Base-by-base conservation (phyloP, 2,329 filamentous ascomycete genomes). In the Fusarium sp. region DNA sequence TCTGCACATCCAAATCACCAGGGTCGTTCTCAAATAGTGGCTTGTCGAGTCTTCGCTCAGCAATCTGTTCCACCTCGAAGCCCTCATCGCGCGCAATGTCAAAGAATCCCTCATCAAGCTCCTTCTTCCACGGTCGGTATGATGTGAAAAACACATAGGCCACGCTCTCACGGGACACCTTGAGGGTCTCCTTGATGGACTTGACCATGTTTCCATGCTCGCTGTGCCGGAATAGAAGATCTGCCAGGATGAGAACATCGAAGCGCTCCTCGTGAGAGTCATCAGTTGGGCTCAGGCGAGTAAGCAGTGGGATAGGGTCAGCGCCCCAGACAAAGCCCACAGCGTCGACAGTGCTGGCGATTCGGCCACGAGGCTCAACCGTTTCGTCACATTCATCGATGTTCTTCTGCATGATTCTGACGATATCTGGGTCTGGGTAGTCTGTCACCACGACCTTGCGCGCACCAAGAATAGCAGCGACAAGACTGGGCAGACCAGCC, bases 101-200 rank as follows among this genome's bases (percentile, higher is more conserved):
- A 79, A 98, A 98, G 84, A 98, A 98, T 8, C 88, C 89, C 79
- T 97, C 85, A 78, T 97, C 96, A 81, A 94, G 93, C 70, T 94
- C 88, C 76, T 93, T 86, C 78, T 98, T 85, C 95, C 95, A 98
- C 4, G 95, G 95, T 70, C 96, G 87, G 82, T 98, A 97, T 25
- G 94, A 95, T 0, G 95, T 97, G 84, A 98, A 98, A 81, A 98
- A 97, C 12, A 98, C 94, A 76, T 95, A 88, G 5, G 94, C 94
- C 60, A 86, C 87, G 54, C 91, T 89, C 4, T 84, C 84, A 7
- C 80, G 76, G 7, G 83, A 81, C 69, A 83, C 85, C 74, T 86
- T 88, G 76, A 98, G 82, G 21, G 92, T 93, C 78, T 87, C 80
- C 76, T 88, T 84, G 67, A 98, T 88, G 8, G 92, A 94, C 72